Conservation (phyloP, 2,329 filamentous ascomycete species). For the Pseudogymnoascus sp. region DNA sequence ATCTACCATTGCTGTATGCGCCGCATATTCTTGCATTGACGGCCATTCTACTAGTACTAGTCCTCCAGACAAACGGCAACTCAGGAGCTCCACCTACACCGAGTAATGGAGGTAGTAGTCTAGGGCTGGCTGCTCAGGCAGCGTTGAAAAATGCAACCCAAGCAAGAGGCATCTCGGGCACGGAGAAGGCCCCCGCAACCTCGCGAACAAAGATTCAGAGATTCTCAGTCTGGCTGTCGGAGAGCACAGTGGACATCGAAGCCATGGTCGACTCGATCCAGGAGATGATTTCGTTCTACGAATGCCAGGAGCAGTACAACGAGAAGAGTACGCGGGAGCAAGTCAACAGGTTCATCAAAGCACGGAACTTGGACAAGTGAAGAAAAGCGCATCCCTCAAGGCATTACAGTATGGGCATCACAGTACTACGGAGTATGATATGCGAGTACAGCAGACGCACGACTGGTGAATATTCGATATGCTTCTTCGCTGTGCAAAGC, state of each 20-base stretch:
- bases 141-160: constrained; percentile 24
- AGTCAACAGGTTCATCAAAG: constrained; percentile 30
- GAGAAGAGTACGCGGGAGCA: constrained; percentile 30
- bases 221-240: constrained; percentile 59
- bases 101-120: constrained; percentile 29
- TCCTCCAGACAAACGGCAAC: constrained; percentile 49
- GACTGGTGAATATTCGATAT: not conserved
- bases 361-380: constrained; percentile 25
- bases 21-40: constrained; percentile 63
- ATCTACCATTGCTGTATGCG: constrained; percentile 57
- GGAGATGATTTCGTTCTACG: constrained; percentile 64
- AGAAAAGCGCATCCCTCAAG: not conserved
- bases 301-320: constrained; percentile 34
- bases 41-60: constrained; percentile 59
- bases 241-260: constrained; percentile 60
- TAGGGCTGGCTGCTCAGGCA: constrained; percentile 27
- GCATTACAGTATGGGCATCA: not conserved
- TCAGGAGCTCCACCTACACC: constrained; percentile 29
- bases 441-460: not conserved
- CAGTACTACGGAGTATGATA: not conserved
- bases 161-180: constrained; percentile 13
- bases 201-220: constrained; percentile 35
- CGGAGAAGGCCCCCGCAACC: constrained; percentile 15
- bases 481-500: not conserved
- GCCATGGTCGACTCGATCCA: constrained; percentile 62